Evolutionary conservation across 345 rosid genomes (phyloP).

Genomic region (Clausena lansium): DNA sequence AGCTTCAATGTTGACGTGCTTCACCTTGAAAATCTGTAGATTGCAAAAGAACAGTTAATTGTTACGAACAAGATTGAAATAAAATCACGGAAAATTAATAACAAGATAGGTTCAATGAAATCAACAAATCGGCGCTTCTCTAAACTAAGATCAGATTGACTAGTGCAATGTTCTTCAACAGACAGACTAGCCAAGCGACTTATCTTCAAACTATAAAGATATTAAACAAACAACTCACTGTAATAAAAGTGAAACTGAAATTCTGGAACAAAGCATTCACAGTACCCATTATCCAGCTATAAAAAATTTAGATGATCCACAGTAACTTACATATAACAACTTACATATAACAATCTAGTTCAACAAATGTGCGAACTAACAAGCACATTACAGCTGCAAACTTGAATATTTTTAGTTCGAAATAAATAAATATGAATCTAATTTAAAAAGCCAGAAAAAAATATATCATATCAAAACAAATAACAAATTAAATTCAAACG

Average conservation of each 20-base stretch:
- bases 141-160: neutral
- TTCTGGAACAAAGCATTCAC: neutral
- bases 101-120: neutral
- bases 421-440: neutral
- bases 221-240: neutral
- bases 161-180: neutral
- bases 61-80: neutral
- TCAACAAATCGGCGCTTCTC: neutral
- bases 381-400: neutral
- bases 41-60: slow-evolving; percentile 13
- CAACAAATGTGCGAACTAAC: neutral
- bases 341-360: neutral
- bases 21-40: slow-evolving; percentile 27
- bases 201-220: neutral
- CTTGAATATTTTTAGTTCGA: neutral
- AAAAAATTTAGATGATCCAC: neutral
- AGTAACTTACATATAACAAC: neutral
- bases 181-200: neutral
- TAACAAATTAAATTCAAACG: neutral
- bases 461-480: neutral
- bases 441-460: neutral
- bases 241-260: neutral
- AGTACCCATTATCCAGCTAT: neutral
- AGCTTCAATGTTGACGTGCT: slow-evolving; percentile 30
- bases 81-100: neutral